Evolutionary conservation across 202 grass and related monocot genomes (phyloP).

Genomic region (Carex arenaria): DNA sequence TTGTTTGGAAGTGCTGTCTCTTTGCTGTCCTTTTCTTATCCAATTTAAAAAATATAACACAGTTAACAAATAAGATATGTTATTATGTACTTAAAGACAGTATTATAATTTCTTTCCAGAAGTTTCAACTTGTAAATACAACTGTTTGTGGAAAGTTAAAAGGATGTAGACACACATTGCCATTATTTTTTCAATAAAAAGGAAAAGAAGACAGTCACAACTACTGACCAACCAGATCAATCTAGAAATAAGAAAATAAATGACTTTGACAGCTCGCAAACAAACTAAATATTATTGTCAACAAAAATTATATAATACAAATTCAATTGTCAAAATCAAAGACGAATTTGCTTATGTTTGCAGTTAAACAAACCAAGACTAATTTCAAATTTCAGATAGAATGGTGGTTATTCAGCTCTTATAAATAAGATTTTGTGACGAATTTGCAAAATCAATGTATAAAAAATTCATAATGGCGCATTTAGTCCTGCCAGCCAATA

Average conservation of each 20-base stretch:
- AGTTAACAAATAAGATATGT: background rate
- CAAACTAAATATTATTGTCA: background rate
- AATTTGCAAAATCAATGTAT: background rate
- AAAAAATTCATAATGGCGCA: background rate
- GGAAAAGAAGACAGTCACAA: background rate
- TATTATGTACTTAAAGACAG: background rate
- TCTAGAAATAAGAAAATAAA: background rate
- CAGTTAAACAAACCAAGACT: background rate
- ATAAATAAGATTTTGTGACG: background rate
- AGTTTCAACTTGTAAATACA: background rate
- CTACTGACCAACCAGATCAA: background rate
- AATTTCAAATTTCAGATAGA: background rate
- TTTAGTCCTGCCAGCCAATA: background rate
- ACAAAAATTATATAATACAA: background rate
- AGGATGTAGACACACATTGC: background rate
- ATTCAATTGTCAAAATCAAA: background rate
- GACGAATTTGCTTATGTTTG: background rate
- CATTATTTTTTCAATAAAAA: background rate
- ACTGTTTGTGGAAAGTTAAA: background rate
- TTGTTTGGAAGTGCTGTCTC: background rate
- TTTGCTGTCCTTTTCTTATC: background rate
- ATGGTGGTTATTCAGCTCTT: background rate
- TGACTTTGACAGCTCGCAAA: background rate
- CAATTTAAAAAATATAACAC: background rate
- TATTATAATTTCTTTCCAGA: background rate